phyloP scores from a whole-genome alignment of 352 stramenopile species.

The Globisporangium viniferum region DNA sequence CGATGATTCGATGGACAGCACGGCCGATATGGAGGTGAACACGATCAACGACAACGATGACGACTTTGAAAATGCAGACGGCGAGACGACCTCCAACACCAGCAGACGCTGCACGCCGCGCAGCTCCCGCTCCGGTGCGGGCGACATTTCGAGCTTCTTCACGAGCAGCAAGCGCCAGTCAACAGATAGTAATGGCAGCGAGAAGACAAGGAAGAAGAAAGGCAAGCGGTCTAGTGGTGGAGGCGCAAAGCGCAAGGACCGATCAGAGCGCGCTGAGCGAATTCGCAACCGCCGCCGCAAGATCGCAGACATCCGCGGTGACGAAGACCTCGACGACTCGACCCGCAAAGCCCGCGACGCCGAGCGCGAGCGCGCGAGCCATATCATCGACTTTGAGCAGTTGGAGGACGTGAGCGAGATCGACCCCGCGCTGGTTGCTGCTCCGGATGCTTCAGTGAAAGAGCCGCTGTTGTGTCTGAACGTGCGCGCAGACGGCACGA shows the following conservation, averaged over 20 bases:
- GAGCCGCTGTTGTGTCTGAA: conserved; percentile 66
- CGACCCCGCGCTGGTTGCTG: conserved; percentile 4
- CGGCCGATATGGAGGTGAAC: conserved; percentile 12
- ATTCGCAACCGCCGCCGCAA: conserved; percentile 49
- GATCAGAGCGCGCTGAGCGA: conserved; percentile 21
- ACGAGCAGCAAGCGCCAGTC: neutral
- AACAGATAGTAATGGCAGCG: neutral
- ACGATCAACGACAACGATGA: conserved; percentile 17
- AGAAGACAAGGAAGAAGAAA: neutral
- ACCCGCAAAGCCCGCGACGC: conserved; percentile 59
- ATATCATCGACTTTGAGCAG: conserved; percentile 30
- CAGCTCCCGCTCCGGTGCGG: neutral
- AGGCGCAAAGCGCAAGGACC: conserved; percentile 25
- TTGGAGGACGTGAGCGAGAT: conserved; percentile 34
- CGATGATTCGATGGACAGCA: conserved; percentile 22
- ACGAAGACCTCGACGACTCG: conserved; percentile 64
- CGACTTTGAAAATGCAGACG: conserved; percentile 2
- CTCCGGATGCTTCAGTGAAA: conserved; percentile 14
- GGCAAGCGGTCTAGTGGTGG: neutral
- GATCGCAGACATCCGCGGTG: conserved; percentile 61
- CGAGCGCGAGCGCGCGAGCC: conserved; percentile 49
- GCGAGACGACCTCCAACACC: neutral
- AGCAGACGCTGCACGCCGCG: neutral
- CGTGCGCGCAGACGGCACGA: conserved; percentile 27
- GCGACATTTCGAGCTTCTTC: conserved; percentile 14